These are phyloP conservation scores for Cadophora gregata DNA, from an alignment of 2,329 filamentous ascomycete species.

Conservation along the genomic window DNA sequence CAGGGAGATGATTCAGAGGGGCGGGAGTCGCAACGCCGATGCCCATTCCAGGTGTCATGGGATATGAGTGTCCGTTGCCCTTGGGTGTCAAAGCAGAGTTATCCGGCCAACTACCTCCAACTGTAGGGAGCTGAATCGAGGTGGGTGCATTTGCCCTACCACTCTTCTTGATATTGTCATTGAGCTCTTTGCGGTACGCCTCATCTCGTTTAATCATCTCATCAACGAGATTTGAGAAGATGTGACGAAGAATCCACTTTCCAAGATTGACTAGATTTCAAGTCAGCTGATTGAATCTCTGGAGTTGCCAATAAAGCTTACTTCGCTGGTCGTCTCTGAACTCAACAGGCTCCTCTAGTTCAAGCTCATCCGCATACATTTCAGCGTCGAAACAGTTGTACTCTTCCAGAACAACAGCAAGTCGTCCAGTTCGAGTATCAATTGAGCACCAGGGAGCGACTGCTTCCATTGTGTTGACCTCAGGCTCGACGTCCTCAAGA, in stretches of 20 bases:
- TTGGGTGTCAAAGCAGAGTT: slow-evolving; percentile 60
- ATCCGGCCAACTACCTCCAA: slow-evolving; percentile 47
- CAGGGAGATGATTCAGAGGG: slow-evolving; percentile 49
- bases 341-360: slow-evolving; percentile 73
- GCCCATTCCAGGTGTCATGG: slow-evolving; percentile 75
- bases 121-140: slow-evolving; percentile 63
- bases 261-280: slow-evolving; percentile 80
- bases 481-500: slow-evolving; percentile 86
- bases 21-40: slow-evolving; percentile 80
- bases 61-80: slow-evolving; percentile 65
- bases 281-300: slow-evolving; percentile 15
- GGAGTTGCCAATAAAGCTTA: slow-evolving; percentile 53
- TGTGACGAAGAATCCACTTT: slow-evolving; percentile 92
- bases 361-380: slow-evolving; percentile 91
- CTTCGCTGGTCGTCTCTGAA: slow-evolving; percentile 94
- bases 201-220: slow-evolving; percentile 88
- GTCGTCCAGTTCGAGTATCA: slow-evolving; percentile 87
- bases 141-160: slow-evolving; percentile 63
- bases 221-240: slow-evolving; percentile 88
- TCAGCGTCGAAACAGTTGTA: slow-evolving; percentile 98
- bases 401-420: slow-evolving; percentile 90
- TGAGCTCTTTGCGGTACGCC: slow-evolving; percentile 70
- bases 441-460: slow-evolving; percentile 97
- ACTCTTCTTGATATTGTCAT: slow-evolving; percentile 65
- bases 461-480: slow-evolving; percentile 86